phyloP scores from a whole-genome alignment of 1,284 basidiomycete species.

The Sphaerobolus stellatus region DNA sequence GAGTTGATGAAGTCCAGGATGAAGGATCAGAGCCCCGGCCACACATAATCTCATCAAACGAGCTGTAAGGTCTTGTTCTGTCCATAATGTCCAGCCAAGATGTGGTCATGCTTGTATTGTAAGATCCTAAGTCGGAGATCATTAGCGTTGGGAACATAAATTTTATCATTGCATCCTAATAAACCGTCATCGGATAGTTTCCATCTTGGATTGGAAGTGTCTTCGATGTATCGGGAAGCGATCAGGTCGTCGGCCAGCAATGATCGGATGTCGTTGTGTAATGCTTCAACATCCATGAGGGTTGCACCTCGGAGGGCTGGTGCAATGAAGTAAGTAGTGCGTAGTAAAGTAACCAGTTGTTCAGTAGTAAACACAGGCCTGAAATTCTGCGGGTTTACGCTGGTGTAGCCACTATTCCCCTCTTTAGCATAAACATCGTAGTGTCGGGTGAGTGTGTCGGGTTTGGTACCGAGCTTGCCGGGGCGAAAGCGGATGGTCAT shows the following conservation, averaged over 20 bases:
- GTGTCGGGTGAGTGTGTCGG: neutral
- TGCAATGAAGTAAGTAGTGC: neutral
- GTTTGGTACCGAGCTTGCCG: neutral
- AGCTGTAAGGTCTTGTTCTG: slow-evolving; percentile 27
- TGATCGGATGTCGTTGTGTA: slow-evolving; percentile 22
- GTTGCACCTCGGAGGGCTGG: neutral
- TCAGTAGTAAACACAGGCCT: neutral
- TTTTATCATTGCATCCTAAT: slow-evolving; percentile 31
- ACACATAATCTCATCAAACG: slow-evolving; percentile 31
- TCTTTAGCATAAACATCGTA: neutral
- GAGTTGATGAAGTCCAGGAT: slow-evolving; percentile 30
- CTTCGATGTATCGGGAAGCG: neutral
- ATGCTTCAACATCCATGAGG: slow-evolving; percentile 6
- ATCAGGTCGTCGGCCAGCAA: slow-evolving; percentile 23
- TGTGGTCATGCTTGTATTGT: slow-evolving; percentile 21
- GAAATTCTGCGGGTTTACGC: neutral
- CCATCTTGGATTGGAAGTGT: neutral
- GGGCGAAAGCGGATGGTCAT: slow-evolving; percentile 18
- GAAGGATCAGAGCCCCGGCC: slow-evolving; percentile 24
- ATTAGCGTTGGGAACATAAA: slow-evolving; percentile 35
- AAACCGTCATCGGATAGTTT: slow-evolving; percentile 21
- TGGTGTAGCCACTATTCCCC: neutral
- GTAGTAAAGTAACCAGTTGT: neutral
- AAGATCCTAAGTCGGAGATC: slow-evolving; percentile 22
- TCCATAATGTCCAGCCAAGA: slow-evolving; percentile 26